Base-by-base conservation (phyloP, 1,284 basidiomycete species). In the Exsudoporus floridanus region DNA sequence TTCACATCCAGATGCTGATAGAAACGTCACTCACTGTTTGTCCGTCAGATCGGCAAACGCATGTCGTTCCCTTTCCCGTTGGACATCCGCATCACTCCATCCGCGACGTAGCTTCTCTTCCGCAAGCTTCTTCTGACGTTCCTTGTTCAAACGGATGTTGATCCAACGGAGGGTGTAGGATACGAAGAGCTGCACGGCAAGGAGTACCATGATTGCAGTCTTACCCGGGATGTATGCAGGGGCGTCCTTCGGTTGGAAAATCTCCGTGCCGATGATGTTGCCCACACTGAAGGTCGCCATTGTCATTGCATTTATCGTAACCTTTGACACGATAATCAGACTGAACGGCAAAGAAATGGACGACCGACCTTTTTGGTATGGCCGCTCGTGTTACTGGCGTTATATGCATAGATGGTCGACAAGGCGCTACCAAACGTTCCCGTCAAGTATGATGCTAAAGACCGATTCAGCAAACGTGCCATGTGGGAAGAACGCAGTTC, bases 381-480 rank as follows among this genome's bases (percentile, higher is more conserved):
- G 3, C 84, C 85, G 38, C 78, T 78, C 0, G 80, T 85, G 61
- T 88, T 86, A 44, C 79, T 81, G 1, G 83, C 82, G 50, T 85
- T 85, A 60, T 84, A 87, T 0, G 82, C 81, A 57, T 85, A 88
- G 18, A 88, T 74, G 0, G 79, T 77, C 0, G 83, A 77, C 4
- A 87, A 67, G 0, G 82, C 77, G 43, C 80, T 82, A 9, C 83
- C 83, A 58, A 81, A 86, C 3, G 81, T 80, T 16, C 76, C 74
- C 33, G 80, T 74, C n/a, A 88, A 69, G 58, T 85, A 84, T 8
- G 74, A 73, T 12, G 74, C 82, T 83, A 43, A 36, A 27, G 16
- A 18, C n/a, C 30, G 21, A 18, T 28, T 45, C 36, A 57, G 19
- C 36, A 31, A 27, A 30, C 25, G 10, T 18, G 30, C 28, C 28